Percentiles rank a stretch among this genome's conserved stretches.
Conservation (phyloP, 2,329 filamentous ascomycete genomes). For the Aspergillaceae sp. region DNA sequence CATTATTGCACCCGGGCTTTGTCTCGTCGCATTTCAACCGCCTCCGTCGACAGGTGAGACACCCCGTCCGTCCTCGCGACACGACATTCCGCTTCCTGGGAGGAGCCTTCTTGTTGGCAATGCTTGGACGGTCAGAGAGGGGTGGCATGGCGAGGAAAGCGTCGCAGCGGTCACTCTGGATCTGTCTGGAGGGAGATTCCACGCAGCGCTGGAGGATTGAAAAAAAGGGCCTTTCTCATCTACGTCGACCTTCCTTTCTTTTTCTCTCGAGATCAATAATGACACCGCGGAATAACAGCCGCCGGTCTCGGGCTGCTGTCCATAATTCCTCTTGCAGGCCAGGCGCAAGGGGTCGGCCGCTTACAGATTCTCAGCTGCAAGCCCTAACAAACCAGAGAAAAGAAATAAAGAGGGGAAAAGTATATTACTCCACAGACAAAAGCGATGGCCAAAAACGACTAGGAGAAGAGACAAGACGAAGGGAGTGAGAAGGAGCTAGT, state of each 20-base stretch:
- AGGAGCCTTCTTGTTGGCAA: background rate
- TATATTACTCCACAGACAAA: background rate
- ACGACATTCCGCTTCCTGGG: constrained; percentile 11
- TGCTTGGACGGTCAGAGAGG: background rate
- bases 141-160: too few relatives aligned
- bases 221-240: too few relatives aligned
- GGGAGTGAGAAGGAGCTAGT: too few relatives aligned
- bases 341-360: constrained; percentile 2
- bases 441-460: background rate
- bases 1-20: constrained; percentile 10
- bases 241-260: too few relatives aligned
- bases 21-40: constrained; percentile 9
- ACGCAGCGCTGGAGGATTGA: too few relatives aligned
- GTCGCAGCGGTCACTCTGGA: too few relatives aligned
- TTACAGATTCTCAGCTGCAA: constrained; percentile 1
- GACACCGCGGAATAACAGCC: background rate
- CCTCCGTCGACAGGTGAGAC: constrained; percentile 9
- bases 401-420: background rate
- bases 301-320: background rate
- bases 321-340: too few relatives aligned
- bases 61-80: constrained; percentile 11
- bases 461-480: background rate
- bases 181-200: too few relatives aligned
- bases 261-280: too few relatives aligned
- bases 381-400: background rate